Conservation (phyloP, 148 eudicot genomes). For the Rheum nobile region DNA sequence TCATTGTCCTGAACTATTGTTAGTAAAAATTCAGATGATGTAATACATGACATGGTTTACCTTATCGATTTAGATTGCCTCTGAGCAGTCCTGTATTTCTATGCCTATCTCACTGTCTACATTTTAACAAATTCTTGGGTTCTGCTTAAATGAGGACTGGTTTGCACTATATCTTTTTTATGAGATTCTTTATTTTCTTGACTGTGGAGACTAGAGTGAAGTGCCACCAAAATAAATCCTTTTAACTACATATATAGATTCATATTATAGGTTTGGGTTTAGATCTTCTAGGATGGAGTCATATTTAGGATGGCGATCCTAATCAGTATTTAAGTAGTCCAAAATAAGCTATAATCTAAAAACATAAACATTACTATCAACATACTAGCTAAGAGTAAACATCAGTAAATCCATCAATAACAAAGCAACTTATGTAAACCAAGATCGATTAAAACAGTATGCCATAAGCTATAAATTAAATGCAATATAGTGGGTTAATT, state of each 20-base stretch:
- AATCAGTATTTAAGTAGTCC: background rate
- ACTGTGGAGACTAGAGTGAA: background rate
- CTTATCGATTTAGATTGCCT: background rate
- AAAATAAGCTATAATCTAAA: background rate
- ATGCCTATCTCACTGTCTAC: background rate
- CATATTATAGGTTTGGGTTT: background rate
- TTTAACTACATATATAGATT: background rate
- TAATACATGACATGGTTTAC: background rate
- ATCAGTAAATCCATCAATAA: too few relatives aligned
- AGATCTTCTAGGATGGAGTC: background rate
- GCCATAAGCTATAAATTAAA: too few relatives aligned
- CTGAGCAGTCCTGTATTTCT: background rate
- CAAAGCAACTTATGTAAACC: too few relatives aligned
- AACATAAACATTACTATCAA: too few relatives aligned
- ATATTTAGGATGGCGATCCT: background rate
- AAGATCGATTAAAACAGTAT: too few relatives aligned
- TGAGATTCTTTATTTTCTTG: background rate
- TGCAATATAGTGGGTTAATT: too few relatives aligned
- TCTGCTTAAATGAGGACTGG: background rate
- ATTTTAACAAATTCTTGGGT: too few relatives aligned
- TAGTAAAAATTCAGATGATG: background rate
- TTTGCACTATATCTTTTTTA: background rate
- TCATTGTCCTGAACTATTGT: background rate
- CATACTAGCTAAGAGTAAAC: too few relatives aligned
- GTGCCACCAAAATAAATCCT: too few relatives aligned